Evolutionary conservation across 2,329 filamentous ascomycete species (phyloP).

Genomic region (Aspergillus puulaauensis): DNA sequence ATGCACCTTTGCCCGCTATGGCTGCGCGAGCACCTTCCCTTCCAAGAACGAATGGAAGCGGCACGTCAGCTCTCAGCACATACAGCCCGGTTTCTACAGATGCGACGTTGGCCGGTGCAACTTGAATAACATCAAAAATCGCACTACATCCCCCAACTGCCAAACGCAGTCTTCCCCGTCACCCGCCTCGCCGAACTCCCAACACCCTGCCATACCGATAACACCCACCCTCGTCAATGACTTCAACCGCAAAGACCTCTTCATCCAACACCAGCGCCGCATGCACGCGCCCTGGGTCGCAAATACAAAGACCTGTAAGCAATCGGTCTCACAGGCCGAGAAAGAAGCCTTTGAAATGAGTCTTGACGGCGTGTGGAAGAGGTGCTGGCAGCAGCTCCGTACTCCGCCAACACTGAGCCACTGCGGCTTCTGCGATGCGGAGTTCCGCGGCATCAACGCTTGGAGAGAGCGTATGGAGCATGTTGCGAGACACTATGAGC

Average conservation of each 20-base stretch:
- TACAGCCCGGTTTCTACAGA: constrained; percentile 71
- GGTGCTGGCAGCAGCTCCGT: constrained; percentile 63
- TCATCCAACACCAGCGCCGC: constrained; percentile 80
- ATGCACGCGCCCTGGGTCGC: constrained; percentile 70
- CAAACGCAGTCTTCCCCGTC: not conserved
- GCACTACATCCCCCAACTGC: not conserved
- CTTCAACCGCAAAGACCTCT: constrained; percentile 92
- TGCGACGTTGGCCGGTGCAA: constrained; percentile 66
- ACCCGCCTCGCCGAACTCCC: not conserved
- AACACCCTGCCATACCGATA: constrained; percentile 13
- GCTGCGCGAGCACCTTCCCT: constrained; percentile 70
- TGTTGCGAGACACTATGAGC: constrained; percentile 77
- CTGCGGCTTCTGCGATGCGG: constrained; percentile 56
- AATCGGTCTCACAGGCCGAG: constrained; percentile 28
- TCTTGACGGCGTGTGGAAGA: constrained; percentile 56
- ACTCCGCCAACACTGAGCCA: constrained; percentile 62
- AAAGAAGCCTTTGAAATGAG: constrained; percentile 49
- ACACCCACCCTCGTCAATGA: constrained; percentile 51
- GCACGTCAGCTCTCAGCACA: constrained; percentile 77
- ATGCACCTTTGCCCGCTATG: constrained; percentile 77
- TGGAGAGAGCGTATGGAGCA: constrained; percentile 91
- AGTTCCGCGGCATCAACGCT: constrained; percentile 62
- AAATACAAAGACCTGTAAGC: constrained; percentile 37
- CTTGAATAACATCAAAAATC: constrained; percentile 14
- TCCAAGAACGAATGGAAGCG: constrained; percentile 96